Percentiles rank a stretch among this genome's conserved stretches.
phyloP scores from a whole-genome alignment of 805 yeast genomes.

The Saturnispora sekii region DNA sequence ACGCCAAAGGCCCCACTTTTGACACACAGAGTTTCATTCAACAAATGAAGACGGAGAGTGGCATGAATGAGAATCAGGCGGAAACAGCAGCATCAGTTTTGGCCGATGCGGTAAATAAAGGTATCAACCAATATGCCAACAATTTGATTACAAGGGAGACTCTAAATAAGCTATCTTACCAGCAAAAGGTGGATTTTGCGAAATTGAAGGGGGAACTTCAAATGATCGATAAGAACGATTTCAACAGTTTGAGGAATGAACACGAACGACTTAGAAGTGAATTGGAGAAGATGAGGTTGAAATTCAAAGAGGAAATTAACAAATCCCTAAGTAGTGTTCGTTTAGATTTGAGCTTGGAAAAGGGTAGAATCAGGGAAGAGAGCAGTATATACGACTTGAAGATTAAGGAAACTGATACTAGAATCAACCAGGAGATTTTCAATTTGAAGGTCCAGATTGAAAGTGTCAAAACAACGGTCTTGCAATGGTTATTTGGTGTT shows the following conservation, averaged over 20 bases:
- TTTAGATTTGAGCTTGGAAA: conserved; percentile 83
- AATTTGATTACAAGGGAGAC: conserved; percentile 81
- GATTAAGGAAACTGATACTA: conserved; percentile 88
- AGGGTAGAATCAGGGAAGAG: conserved; percentile 92
- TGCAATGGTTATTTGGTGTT: conserved; percentile 98
- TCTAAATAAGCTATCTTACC: conserved; percentile 77
- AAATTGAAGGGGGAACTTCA: conserved; percentile 88
- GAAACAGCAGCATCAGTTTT: conserved; percentile 70
- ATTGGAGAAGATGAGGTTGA: conserved; percentile 74
- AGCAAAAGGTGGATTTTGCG: conserved; percentile 94
- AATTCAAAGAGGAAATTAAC: conserved; percentile 83
- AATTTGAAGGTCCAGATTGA: conserved; percentile 95
- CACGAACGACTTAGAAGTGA: conserved; percentile 79
- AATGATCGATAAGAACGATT: conserved; percentile 78
- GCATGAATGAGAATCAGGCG: conserved; percentile 69
- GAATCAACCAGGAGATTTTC: conserved; percentile 91
- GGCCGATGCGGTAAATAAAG: conserved; percentile 67
- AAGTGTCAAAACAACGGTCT: conserved; percentile 88
- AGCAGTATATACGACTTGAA: conserved; percentile 86
- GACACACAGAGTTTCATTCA: conserved; percentile 71
- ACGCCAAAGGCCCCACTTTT: conserved; percentile 33
- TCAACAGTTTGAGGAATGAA: conserved; percentile 71
- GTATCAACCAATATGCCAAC: conserved; percentile 62
- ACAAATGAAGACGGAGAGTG: conserved; percentile 49
- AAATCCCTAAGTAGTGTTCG: conserved; percentile 85